Conservation (phyloP, 768 basidiomycete genomes). For the Melanogaster broomeanus region DNA sequence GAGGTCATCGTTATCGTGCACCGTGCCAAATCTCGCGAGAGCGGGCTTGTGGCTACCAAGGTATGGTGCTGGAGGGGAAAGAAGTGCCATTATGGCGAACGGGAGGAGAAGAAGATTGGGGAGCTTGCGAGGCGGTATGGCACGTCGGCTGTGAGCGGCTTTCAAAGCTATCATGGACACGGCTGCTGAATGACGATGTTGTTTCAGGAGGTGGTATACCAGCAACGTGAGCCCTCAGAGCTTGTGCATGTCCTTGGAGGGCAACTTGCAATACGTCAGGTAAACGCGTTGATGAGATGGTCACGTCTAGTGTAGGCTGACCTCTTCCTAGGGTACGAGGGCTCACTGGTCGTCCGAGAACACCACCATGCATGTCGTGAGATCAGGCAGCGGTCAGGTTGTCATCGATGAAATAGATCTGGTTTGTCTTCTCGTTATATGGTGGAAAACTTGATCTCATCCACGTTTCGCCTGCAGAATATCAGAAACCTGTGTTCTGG, state of each 20-base stretch:
- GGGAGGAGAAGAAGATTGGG: conserved; percentile 64
- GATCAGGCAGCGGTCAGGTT: conserved; percentile 49
- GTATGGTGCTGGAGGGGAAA: conserved; percentile 82
- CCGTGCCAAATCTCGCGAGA: conserved; percentile 64
- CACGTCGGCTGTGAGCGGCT: conserved; percentile 53
- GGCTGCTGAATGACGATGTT: background rate
- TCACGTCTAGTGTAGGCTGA: background rate
- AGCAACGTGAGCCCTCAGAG: conserved; percentile 64
- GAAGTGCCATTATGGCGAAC: conserved; percentile 50
- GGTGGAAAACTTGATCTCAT: conserved; percentile 3
- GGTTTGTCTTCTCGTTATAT: conserved; percentile 38
- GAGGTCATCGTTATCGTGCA: conserved; percentile 72
- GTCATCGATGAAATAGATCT: conserved; percentile 74
- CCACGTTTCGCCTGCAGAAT: conserved; percentile 37
- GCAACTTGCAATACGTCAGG: conserved; percentile 73
- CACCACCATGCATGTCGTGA: conserved; percentile 78
- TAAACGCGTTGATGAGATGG: conserved; percentile 26
- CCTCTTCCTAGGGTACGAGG: conserved; percentile 56
- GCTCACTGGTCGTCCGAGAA: conserved; percentile 79
- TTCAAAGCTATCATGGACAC: background rate
- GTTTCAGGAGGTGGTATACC: conserved; percentile 44
- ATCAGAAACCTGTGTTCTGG: conserved; percentile 77
- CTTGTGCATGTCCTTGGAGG: conserved; percentile 69
- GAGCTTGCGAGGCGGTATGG: conserved; percentile 77
- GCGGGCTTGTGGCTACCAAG: conserved; percentile 63